Evolutionary conservation across 2,329 filamentous ascomycete species (phyloP), one percentile per base, ranked within the genome.

Genomic region (Cytospora piceicola): DNA sequence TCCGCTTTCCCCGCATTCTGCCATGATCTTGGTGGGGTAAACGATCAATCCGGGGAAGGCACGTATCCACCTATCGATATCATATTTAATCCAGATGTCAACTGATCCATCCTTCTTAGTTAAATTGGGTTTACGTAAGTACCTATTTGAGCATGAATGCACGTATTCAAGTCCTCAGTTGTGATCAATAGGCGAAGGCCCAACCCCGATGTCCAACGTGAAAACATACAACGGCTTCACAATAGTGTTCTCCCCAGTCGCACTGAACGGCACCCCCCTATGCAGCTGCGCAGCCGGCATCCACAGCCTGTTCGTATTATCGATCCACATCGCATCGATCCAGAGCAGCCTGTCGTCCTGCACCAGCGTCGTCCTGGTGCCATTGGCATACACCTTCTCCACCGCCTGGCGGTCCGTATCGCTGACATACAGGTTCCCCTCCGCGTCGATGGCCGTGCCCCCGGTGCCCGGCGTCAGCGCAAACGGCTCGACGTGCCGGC

Each of bases 251-350:
- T 52, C 30, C 4, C 61, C 61, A 20, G 27, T 39, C 3, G 39
- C 8, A 11, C 56, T 57, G 24, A 65, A 67, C 24, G 65, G 57
- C 22, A 17, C 58, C 15, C 62, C 63, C 7, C 62, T 46, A 36
- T 65, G 65, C 54, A 65, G n/a, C 54, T 61, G 62, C 24, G 62
- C 63, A 27, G 63, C 39, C 17, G 65, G 65, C 54, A 67, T 60
- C 65, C 65, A 67, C 42, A 67, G 30, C 62, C 30, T 59, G 46
- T 61, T 57, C 32, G 46, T 20, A 14, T 22, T 46, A 46, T 61
- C 63, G 4, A 67, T 49, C 65, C 65, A 67, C 65, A 67, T 67
- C 15, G 65, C 61, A 27, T 67, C 65, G 4, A 67, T 58, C 61
- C 62, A 67, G 17, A 67, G 32, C 57, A 67, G 29, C 36, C 65